Percentiles rank a stretch among this genome's conserved stretches.
Evolutionary conservation across 2,329 filamentous ascomycete species (phyloP).

Genomic region (Sarocladium oryzae): DNA sequence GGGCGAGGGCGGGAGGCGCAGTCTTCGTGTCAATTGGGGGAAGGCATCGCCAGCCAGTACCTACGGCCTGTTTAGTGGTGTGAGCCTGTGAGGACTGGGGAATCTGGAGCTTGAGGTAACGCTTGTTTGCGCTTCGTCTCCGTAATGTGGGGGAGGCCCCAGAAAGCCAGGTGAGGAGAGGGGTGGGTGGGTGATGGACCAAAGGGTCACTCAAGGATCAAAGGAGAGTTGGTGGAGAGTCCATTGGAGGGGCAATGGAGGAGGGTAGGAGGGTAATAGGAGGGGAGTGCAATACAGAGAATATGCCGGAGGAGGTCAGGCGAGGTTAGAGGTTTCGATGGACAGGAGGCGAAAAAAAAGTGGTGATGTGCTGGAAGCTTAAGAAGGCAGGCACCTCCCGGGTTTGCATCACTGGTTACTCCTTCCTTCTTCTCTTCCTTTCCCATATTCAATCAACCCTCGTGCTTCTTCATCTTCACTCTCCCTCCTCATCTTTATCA

Average conservation of each 20-base stretch:
- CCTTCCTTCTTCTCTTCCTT: constrained; percentile 16
- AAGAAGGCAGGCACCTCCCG: constrained; percentile 7
- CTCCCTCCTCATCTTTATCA: constrained; percentile 13
- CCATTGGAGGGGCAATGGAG: background rate
- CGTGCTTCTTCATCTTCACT: constrained; percentile 6
- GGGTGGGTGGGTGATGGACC: background rate
- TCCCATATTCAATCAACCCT: constrained; percentile 10
- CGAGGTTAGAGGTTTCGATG: background rate
- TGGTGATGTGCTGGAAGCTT: constrained; percentile 13
- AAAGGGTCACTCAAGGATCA: background rate
- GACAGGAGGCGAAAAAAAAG: constrained; percentile 8
- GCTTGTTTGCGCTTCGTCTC: background rate
- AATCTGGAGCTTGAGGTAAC: background rate
- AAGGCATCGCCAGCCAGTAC: no score
- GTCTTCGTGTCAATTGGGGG: no score
- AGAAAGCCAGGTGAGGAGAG: background rate
- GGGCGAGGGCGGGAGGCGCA: background rate
- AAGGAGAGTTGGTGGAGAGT: background rate
- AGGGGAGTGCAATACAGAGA: no score
- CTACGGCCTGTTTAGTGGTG: no score
- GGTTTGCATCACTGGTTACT: constrained; percentile 16
- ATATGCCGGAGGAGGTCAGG: no score
- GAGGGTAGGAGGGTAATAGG: no score
- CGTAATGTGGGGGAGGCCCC: background rate
- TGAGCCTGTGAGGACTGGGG: no score